Evolutionary conservation across 495 filamentous ascomycete genomes (phyloP), one percentile per base, ranked within the genome.

Genomic region (Bacidia rubella): DNA sequence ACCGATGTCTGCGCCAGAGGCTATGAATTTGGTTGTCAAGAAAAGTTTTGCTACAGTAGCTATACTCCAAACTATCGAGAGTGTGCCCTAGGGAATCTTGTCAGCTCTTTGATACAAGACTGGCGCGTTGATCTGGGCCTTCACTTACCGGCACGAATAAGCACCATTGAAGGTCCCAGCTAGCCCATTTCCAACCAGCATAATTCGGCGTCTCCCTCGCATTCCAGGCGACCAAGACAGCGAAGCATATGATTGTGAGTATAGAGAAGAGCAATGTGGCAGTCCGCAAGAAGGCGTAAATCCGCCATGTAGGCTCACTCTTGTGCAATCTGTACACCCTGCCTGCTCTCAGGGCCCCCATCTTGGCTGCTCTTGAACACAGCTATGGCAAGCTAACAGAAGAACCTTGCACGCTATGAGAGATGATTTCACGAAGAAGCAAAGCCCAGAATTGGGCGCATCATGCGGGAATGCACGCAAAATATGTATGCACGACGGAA

Each of bases 1-100:
- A 25, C 43, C 52, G 26, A 54, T 32, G 52, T 49, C 52, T 48
- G 52, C 52, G 24, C 15, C 29, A 39, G 52, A 17, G 3, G 12
- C n/a, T 11, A 54, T 49, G n/a, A 24, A 25, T 19, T 39, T 47
- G 11, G 27, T 47, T 17, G 44, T 49, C 11, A 50, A 11, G 23
- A 54, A 29, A 11, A 54, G 26, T 39, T 39, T 48, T 15, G 12
- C 12, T 9, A 54, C 5, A 29, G 27, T 39, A 11, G 11, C 32
- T 11, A 54, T 21, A 44, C 43, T 25, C 52, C 52, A 54, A 25
- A 54, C 2, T 1, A 20, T 27, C 20, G 52, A 54, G 4, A 54
- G n/a, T 11, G n/a, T 48, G 29, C 52, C 39, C 52, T 54, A n/a
- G 15, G 26, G n/a, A 11, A 2, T 44, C 17, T 20, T 7, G 7